Evolutionary conservation across 352 stramenopile genomes (phyloP), one percentile per base, ranked within the genome.

Genomic region (Phytopythium cucurbitacearum): DNA sequence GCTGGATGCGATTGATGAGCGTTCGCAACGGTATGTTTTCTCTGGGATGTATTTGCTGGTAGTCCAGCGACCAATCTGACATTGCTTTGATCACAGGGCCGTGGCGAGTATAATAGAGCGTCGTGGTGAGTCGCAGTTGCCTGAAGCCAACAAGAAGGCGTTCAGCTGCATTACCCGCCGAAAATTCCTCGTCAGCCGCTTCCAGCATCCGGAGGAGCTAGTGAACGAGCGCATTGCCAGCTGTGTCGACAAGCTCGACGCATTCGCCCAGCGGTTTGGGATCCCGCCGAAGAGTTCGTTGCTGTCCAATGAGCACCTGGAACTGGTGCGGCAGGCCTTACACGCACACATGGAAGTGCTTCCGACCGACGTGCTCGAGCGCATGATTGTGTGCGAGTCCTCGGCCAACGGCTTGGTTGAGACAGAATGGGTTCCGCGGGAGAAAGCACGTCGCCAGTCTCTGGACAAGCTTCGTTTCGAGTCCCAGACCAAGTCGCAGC

Each of bases 311-410:
- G 63, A 71, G 12, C 76, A 84, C 44, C 47, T 85, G 5, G 52
- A 67, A 12, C 55, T 85, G 32, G 76, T 84, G 0, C 77, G 83
- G 36, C 67, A 76, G 38, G 76, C 80, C 40, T 47, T 91, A 33
- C 67, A 85, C 32, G 72, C 65, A 0, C 80, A 89, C 57, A 59
- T 89, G 7, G 73, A 85, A 58, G 63, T 87, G 8, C 49, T 89
- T 1, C 70, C 80, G 7, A 59, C 69, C 0, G 64, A 79, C 1
- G 73, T 89, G 0, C 69, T 89, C 40, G 57, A 73, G 42, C 67
- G 59, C 28, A 91, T 91, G 76, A 50, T 87, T 21, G 57, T 71
- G 0, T 71, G 70, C 28, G 80, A 91, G 52, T 69, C 67, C 32
- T 16, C 38, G 4, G 73, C 76, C 8, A 87, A 80, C 36, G 10